Evolutionary conservation across 768 basidiomycete genomes (phyloP), one percentile per base, ranked within the genome.

Genomic region (Lactarius akahatsu): DNA sequence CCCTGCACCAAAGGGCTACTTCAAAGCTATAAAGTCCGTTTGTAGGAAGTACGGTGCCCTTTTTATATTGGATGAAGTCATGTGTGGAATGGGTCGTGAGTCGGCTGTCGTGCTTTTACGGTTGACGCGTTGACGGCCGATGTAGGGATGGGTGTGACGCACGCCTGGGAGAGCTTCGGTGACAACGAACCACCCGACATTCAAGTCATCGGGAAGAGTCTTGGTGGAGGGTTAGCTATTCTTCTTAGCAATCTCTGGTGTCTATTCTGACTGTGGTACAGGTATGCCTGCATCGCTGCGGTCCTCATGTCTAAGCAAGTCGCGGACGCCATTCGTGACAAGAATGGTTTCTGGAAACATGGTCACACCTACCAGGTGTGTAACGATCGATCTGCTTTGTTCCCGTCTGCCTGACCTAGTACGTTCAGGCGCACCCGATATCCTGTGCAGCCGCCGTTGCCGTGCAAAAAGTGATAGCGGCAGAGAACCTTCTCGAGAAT

Each of bases 31-130:
- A 86, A 91, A 89, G 71, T 86, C 87, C 15, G 89, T 92, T 28
- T 92, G 90, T 70, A 83, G 89, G 43, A 92, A 89, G 76, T 88
- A 72, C 71, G 81, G 70, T 71, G 90, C 85, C 1, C 76, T 96
- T 20, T 88, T 95, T 75, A 92, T 95, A 50, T 82, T 94, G 38
- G 94, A 96, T 72, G 94, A 96, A 77, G 91, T 94, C 56, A 94
- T 95, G 92, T 86, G 88, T 73, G 92, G 92, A 55, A 93, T 94
- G 89, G 92, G 93, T 63, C 86, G 92, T 89, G 73, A 77, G 90
- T 81, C 41, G 34, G 61, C 20, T 36, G 59, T 40, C 55, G 58
- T 38, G 60, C 28, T 30, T 30, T 58, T 41, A 64, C 15, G 2
- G 32, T 18, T 36, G 43, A 23, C 34, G 26, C 10, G 13, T 23